Evolutionary conservation across 208 protist genomes (phyloP).

Genomic region (Porcisia hertigi): DNA sequence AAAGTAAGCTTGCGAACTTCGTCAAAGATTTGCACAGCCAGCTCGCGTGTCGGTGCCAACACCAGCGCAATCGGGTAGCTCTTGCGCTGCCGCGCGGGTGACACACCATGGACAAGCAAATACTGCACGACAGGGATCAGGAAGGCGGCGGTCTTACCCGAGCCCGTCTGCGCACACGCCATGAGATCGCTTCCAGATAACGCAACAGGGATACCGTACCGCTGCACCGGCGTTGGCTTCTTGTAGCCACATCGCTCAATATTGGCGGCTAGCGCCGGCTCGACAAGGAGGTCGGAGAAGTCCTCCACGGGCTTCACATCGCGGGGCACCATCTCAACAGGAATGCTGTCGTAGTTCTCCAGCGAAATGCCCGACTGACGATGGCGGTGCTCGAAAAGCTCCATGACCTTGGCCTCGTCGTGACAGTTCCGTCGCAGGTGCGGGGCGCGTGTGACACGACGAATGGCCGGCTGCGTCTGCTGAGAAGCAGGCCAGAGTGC

Average conservation of each 20-base stretch:
- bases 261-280: slow-evolving; percentile 90
- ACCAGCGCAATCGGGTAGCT: slow-evolving; percentile 86
- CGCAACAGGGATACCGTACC: slow-evolving; percentile 96
- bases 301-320: slow-evolving; percentile 69
- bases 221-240: slow-evolving; percentile 98
- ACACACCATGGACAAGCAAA: slow-evolving; percentile 91
- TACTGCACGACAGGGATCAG: slow-evolving; percentile 96
- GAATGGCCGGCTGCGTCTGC: slow-evolving; percentile 19
- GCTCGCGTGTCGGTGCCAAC: slow-evolving; percentile 96
- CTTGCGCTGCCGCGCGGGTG: slow-evolving; percentile 53
- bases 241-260: slow-evolving; percentile 95
- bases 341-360: slow-evolving; percentile 86
- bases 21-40: slow-evolving; percentile 96
- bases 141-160: slow-evolving; percentile 99
- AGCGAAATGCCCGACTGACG: slow-evolving; percentile 78
- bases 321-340: slow-evolving; percentile 82
- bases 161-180: slow-evolving; percentile 99
- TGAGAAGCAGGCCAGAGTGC: neutral
- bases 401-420: slow-evolving; percentile 71
- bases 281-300: slow-evolving; percentile 88
- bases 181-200: slow-evolving; percentile 94
- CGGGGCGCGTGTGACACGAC: slow-evolving; percentile 58
- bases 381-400: slow-evolving; percentile 76
- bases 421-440: slow-evolving; percentile 74
- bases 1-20: slow-evolving; percentile 96